Conservation (phyloP, 83 land plant species). For the Picea engelmannii region DNA sequence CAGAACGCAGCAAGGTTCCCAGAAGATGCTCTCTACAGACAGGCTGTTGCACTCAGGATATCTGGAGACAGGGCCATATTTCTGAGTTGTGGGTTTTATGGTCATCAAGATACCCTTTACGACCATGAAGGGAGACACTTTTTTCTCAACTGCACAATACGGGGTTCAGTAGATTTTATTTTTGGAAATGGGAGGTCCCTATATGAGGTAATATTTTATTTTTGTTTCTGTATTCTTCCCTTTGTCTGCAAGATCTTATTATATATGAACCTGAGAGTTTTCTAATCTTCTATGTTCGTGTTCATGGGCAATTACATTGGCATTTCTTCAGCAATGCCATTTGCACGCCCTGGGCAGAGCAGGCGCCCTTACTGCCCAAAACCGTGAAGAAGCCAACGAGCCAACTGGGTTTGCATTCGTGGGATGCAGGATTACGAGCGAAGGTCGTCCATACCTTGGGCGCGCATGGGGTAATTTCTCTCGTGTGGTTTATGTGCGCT, state of each 20-base stretch:
- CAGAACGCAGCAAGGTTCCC: background rate
- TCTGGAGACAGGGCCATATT: conserved; percentile 68
- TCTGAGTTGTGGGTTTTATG: conserved; percentile 71
- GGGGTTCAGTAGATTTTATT: conserved; percentile 81
- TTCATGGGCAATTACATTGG: too few relatives aligned
- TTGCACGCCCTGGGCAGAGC: background rate
- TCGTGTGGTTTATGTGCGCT: too few relatives aligned
- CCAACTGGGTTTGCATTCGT: conserved; percentile 17
- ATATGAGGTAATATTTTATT: conserved; percentile 32
- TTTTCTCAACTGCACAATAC: conserved; percentile 62
- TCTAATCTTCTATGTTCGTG: too few relatives aligned
- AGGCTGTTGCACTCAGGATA: conserved; percentile 73
- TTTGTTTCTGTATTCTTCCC: too few relatives aligned
- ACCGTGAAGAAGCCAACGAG: conserved; percentile 8
- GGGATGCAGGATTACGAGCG: conserved; percentile 11
- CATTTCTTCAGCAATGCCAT: background rate
- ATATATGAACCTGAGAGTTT: too few relatives aligned
- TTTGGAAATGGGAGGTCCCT: conserved; percentile 75
- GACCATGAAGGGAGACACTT: conserved; percentile 78
- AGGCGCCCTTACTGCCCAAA: conserved; percentile 19
- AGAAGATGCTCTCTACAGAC: conserved; percentile 10
- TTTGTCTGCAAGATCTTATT: too few relatives aligned
- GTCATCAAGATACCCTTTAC: conserved; percentile 69
- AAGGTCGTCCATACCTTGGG: conserved; percentile 11
- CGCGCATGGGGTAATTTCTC: too few relatives aligned